A percentile compares a stretch with the other conserved stretches of the same genome.
phyloP scores from a whole-genome alignment of 176 grass and related monocot species.

The Rhipidocladum racemiflorum region DNA sequence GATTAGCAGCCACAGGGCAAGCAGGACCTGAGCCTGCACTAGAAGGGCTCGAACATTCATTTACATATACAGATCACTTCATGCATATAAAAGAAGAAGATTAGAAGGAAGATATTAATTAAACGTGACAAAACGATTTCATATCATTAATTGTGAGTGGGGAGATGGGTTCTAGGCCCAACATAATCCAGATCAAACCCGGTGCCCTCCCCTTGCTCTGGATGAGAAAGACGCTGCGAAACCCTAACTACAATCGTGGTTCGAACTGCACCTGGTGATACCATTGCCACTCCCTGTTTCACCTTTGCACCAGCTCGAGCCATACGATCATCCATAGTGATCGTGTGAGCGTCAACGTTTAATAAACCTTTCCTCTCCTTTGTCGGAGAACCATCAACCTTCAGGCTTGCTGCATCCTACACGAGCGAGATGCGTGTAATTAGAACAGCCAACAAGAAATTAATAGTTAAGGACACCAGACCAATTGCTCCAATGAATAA shows the following conservation, averaged over 20 bases:
- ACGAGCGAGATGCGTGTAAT: background rate
- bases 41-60: conserved; percentile 25
- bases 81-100: conserved; percentile 10
- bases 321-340: background rate
- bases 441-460: background rate
- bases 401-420: conserved; percentile 29
- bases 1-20: background rate
- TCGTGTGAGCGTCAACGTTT: background rate
- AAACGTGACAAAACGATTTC: background rate
- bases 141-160: conserved; percentile 67
- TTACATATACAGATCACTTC: conserved; percentile 10
- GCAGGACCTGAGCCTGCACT: background rate
- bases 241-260: background rate
- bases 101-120: background rate
- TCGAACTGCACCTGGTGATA: conserved; percentile 1
- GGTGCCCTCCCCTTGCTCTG: conserved; percentile 9
- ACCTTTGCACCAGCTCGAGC: background rate
- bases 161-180: conserved; percentile 60
- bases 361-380: background rate
- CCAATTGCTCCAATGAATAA: background rate
- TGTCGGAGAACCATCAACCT: background rate
- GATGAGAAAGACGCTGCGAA: conserved; percentile 7
- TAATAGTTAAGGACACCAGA: background rate
- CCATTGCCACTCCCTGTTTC: background rate
- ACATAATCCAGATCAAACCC: conserved; percentile 76